phyloP scores from a whole-genome alignment of 805 yeast genomes.

The Ogataea nitratoaversa region DNA sequence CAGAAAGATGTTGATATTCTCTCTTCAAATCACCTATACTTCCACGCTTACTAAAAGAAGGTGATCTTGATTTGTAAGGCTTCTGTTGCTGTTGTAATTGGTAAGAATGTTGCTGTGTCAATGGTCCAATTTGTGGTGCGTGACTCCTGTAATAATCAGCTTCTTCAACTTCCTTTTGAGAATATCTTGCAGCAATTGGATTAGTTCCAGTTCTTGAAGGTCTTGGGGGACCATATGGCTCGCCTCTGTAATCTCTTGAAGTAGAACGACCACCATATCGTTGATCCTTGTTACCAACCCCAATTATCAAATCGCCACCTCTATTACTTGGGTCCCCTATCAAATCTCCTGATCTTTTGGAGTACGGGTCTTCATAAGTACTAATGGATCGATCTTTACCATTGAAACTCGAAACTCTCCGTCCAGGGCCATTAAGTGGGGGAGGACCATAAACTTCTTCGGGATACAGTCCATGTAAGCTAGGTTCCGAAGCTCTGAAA shows the following conservation, averaged over 20 bases:
- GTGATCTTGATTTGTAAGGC: not conserved
- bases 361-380: slow-evolving; percentile 11
- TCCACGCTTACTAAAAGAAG: not conserved
- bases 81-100: slow-evolving; percentile 1
- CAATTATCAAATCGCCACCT: slow-evolving; percentile 19
- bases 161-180: slow-evolving; percentile 12
- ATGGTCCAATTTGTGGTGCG: not conserved
- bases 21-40: slow-evolving; percentile 7
- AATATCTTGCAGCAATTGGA: slow-evolving; percentile 3
- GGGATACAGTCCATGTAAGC: slow-evolving; percentile 4
- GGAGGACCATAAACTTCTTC: slow-evolving; percentile 4
- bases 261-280: slow-evolving; percentile 12
- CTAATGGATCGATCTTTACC: slow-evolving; percentile 12
- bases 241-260: slow-evolving; percentile 19
- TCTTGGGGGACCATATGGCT: slow-evolving; percentile 7
- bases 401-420: slow-evolving; percentile 7
- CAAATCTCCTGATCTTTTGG: slow-evolving; percentile 18
- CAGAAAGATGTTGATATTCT: slow-evolving; percentile 7
- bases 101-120: not conserved
- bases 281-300: slow-evolving; percentile 9
- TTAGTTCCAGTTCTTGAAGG: slow-evolving; percentile 4
- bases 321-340: slow-evolving; percentile 17
- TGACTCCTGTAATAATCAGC: slow-evolving; percentile 11
- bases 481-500: slow-evolving; percentile 11
- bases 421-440: slow-evolving; percentile 2